A percentile compares a stretch with the other conserved stretches of the same genome.
Evolutionary conservation across 176 grass and related monocot genomes (phyloP).

Genomic region (Pontederia crassipes): DNA sequence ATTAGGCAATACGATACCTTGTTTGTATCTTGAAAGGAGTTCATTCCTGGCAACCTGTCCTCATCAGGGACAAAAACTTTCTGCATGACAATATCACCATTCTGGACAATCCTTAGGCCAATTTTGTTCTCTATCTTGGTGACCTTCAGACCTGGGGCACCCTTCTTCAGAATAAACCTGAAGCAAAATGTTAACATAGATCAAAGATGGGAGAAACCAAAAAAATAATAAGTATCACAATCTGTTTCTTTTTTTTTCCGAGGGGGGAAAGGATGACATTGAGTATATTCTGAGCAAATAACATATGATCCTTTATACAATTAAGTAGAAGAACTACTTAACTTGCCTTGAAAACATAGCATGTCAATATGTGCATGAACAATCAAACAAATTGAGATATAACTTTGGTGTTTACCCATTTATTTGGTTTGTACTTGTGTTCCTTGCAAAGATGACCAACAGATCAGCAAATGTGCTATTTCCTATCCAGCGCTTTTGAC

Average conservation of each 20-base stretch:
- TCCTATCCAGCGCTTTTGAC: conserved; percentile 95
- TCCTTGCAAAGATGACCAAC: conserved; percentile 73
- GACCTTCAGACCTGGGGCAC: conserved; percentile 38
- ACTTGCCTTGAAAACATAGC: too few relatives aligned
- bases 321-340: too few relatives aligned
- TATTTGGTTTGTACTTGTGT: conserved; percentile 74
- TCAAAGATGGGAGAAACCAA: neutral
- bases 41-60: conserved; percentile 44
- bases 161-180: conserved; percentile 76
- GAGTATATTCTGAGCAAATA: too few relatives aligned
- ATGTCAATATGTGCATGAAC: too few relatives aligned
- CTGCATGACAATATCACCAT: conserved; percentile 58
- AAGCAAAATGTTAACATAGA: conserved; percentile 1
- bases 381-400: neutral
- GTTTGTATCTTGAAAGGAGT: conserved; percentile 64
- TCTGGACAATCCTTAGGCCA: conserved; percentile 77
- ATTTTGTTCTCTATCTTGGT: conserved; percentile 85
- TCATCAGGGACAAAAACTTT: conserved; percentile 71
- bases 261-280: too few relatives aligned
- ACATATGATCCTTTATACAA: too few relatives aligned
- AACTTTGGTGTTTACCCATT: conserved; percentile 54
- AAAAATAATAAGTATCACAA: neutral
- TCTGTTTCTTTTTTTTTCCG: neutral
- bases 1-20: conserved; percentile 30
- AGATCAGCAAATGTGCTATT: conserved; percentile 94